Evolutionary conservation across 768 basidiomycete species (phyloP).

Genomic region (Lenzites betulinus): DNA sequence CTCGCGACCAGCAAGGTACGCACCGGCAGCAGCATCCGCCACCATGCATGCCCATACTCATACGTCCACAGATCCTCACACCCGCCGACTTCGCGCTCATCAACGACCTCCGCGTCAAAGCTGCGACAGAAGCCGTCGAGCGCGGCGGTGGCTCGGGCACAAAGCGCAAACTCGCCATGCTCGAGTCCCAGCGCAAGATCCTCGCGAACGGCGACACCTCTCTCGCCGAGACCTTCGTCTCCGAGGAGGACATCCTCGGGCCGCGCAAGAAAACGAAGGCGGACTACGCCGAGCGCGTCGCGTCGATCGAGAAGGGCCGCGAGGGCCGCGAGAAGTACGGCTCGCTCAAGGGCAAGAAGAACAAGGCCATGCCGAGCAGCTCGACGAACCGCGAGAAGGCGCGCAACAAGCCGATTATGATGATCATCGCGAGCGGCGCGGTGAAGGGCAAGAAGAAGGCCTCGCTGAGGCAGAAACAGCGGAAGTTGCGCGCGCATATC

Average conservation of each 20-base stretch:
- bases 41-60: constrained; percentile 3
- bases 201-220: constrained; percentile 39
- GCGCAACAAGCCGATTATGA: constrained; percentile 95
- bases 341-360: constrained; percentile 89
- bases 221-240: constrained; percentile 65
- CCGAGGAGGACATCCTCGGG: constrained; percentile 90
- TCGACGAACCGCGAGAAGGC: constrained; percentile 92
- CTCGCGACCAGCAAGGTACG: constrained; percentile 80
- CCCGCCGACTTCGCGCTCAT: constrained; percentile 95
- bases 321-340: constrained; percentile 96
- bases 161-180: constrained; percentile 85
- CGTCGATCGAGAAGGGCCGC: constrained; percentile 86
- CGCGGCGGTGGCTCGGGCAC: constrained; percentile 69
- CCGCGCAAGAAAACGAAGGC: constrained; percentile 92
- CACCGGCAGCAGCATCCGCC: not conserved
- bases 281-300: constrained; percentile 92
- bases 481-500: constrained; percentile 74
- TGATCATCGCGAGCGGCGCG: constrained; percentile 76
- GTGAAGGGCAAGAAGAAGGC: constrained; percentile 86
- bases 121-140: constrained; percentile 70
- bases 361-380: constrained; percentile 77
- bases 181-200: constrained; percentile 73
- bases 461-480: constrained; percentile 80
- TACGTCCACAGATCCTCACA: constrained; percentile 75
- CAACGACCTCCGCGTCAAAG: constrained; percentile 84